A percentile compares a stretch with the other conserved stretches of the same genome.
These are phyloP conservation scores for Austropuccinia psidii DNA, from an alignment of 1,284 basidiomycete genomes.

Conservation along the genomic window DNA sequence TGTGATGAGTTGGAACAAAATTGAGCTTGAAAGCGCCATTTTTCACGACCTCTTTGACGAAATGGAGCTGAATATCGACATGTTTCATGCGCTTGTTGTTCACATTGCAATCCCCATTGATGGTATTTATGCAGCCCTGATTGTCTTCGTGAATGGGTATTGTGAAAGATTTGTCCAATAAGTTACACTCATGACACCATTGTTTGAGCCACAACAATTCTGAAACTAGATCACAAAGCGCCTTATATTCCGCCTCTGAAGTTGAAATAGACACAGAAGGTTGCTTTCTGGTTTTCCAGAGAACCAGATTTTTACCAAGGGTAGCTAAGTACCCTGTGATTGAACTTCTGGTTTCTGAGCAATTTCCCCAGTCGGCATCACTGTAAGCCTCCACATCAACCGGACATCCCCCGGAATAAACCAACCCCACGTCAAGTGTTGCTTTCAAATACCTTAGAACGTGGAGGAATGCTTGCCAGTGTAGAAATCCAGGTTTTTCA, in stretches of 20 bases:
- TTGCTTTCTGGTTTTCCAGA: slow-evolving; percentile 3
- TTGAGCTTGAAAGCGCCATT: too few relatives aligned
- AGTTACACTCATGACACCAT: too few relatives aligned
- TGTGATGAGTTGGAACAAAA: too few relatives aligned
- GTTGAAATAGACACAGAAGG: not conserved
- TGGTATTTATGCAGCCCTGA: too few relatives aligned
- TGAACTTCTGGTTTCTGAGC: not conserved
- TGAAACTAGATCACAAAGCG: not conserved
- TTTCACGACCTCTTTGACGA: too few relatives aligned
- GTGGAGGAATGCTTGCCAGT: not conserved
- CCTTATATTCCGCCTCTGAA: not conserved
- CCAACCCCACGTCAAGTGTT: not conserved
- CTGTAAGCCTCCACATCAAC: too few relatives aligned
- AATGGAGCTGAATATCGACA: too few relatives aligned
- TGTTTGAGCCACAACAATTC: not conserved
- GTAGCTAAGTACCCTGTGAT: not conserved
- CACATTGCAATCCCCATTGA: too few relatives aligned
- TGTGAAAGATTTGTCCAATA: too few relatives aligned
- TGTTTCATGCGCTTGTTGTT: too few relatives aligned
- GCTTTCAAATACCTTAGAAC: not conserved
- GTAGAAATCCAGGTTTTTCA: not conserved
- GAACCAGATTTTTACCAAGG: not conserved
- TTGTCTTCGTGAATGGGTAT: too few relatives aligned
- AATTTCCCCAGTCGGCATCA: slow-evolving; percentile 12
- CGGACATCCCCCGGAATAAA: too few relatives aligned